Evolutionary conservation across 345 rosid genomes (phyloP), one percentile per base, ranked within the genome.

Genomic region (Eucalyptus caleyi): DNA sequence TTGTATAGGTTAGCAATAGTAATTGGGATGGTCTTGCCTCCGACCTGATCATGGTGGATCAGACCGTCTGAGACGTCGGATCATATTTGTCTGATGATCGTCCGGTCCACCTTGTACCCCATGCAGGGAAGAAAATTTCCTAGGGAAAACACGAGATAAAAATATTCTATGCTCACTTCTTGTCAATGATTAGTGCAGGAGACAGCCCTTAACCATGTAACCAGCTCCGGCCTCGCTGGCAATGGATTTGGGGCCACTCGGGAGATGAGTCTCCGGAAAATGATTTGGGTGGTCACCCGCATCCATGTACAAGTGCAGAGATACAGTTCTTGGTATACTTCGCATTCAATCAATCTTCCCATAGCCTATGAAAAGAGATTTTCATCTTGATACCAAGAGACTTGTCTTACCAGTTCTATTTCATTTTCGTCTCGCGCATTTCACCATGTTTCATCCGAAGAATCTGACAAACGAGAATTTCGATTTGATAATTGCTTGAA

Each of bases 161-260:
- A 34, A 37, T 15, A 9, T 21, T 86, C 4, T 15, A 19, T 11
- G 59, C 44, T 77, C 47, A 40, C 30, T 21, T 40, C 47, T 40
- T 40, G 9, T 40, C 47, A 40, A 77, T 50, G 45, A 44, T 77
- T 77, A 49, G 16, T 91, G 91, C 89, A 95, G 97, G 96, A 95
- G 90, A 95, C 97, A 16, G 96, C 97, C 44, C 90, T 95, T 86
- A 95, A 95, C 91, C 97, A 95, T 91, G 95, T 93, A 24, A 93
- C 88, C 85, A 92, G 90, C 88, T 93, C 95, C 34, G 97, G 96
- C 50, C 94, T 95, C 30, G 95, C 93, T 87, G 95, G 95, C 32
- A 93, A 94, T 89, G 96, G 96, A 26, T 95, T 95, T 81, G 97
- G 96, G 45, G 92, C 97, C 23, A 95, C 97, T 16, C 94, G 94